Conservation (phyloP, 2,329 filamentous ascomycete species). For the Exophiala viscosa region DNA sequence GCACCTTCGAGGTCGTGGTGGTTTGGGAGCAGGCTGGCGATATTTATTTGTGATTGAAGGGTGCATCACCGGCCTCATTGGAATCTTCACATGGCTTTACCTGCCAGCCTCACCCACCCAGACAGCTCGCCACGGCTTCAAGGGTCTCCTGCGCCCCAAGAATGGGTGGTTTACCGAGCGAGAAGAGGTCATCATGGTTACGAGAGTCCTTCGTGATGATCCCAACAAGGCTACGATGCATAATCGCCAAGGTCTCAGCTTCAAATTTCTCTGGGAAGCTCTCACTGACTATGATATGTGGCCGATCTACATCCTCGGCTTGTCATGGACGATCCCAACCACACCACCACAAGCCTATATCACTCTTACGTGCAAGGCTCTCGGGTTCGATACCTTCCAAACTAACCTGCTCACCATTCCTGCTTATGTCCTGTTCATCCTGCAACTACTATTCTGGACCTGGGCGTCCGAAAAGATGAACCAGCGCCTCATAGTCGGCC, state of each 20-base stretch:
- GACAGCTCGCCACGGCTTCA: slow-evolving; percentile 59
- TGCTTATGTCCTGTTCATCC: slow-evolving; percentile 54
- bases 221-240: slow-evolving; percentile 59
- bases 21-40: slow-evolving; percentile 49
- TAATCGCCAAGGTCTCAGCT: slow-evolving; percentile 54
- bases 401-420: slow-evolving; percentile 63
- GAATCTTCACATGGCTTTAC: slow-evolving; percentile 55
- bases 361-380: slow-evolving; percentile 54
- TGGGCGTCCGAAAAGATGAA: slow-evolving; percentile 50
- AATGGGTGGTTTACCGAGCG: slow-evolving; percentile 58
- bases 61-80: slow-evolving; percentile 53
- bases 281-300: slow-evolving; percentile 60
- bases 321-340: slow-evolving; percentile 54
- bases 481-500: slow-evolving; percentile 45
- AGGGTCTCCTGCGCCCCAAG: slow-evolving; percentile 36
- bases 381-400: slow-evolving; percentile 59
- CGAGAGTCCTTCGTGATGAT: slow-evolving; percentile 57
- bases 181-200: slow-evolving; percentile 60
- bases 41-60: slow-evolving; percentile 33
- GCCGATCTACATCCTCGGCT: slow-evolving; percentile 54
- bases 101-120: slow-evolving; percentile 63
- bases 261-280: slow-evolving; percentile 56
- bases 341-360: slow-evolving; percentile 53
- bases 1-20: slow-evolving; percentile 38
- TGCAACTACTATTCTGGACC: slow-evolving; percentile 54